phyloP scores from a whole-genome alignment of 2,329 filamentous ascomycete species.

The Akanthomyces muscarius region DNA sequence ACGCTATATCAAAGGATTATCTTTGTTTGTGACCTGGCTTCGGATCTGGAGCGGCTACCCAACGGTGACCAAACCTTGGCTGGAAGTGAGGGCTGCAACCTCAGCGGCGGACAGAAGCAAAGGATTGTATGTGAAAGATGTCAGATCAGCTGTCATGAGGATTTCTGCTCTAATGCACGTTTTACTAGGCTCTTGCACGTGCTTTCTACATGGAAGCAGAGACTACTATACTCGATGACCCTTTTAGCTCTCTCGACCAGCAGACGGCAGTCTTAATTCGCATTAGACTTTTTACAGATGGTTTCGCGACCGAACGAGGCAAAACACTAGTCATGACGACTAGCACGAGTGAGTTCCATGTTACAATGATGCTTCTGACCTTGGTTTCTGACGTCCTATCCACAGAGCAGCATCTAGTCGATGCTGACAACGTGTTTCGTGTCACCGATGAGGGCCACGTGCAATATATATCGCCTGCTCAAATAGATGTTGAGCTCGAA shows the following conservation, averaged over 20 bases:
- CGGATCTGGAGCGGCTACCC: background rate
- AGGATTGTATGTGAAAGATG: background rate
- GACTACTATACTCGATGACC: slow-evolving; percentile 7
- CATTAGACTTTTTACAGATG: background rate
- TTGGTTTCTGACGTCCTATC: background rate
- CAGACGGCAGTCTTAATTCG: background rate
- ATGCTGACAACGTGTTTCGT: background rate
- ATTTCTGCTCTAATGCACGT: no score
- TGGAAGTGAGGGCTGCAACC: background rate
- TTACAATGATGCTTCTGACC: no score
- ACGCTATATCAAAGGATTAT: background rate
- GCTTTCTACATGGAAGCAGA: slow-evolving; percentile 2
- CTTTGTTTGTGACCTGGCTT: background rate
- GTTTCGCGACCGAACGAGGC: background rate
- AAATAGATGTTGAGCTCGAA: background rate
- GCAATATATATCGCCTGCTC: background rate
- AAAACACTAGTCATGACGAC: slow-evolving; percentile 11
- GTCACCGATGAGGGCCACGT: background rate
- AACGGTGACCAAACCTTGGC: slow-evolving; percentile 8
- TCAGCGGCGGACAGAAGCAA: slow-evolving; percentile 13
- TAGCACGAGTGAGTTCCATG: slow-evolving; percentile 5
- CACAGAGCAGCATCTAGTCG: slow-evolving; percentile 4
- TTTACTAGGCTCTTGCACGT: background rate
- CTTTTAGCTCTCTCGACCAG: slow-evolving; percentile 4
- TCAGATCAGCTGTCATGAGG: no score